Evolutionary conservation across 148 eudicot species (phyloP), one percentile per base, ranked within the genome.

Genomic region (Silene latifolia): DNA sequence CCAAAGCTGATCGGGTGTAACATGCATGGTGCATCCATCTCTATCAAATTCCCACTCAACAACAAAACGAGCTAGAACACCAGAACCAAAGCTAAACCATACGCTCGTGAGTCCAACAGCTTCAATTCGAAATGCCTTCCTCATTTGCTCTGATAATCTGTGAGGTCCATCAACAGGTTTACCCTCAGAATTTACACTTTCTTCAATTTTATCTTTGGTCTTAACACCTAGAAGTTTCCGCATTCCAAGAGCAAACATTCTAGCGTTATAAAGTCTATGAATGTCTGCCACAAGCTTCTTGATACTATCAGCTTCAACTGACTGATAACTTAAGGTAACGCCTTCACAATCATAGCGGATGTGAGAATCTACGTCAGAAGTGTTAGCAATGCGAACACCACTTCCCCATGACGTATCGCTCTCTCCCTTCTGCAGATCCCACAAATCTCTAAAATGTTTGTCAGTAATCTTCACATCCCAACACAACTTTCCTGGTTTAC

Each of bases 11-110:
- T 96, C 98, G 27, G 99, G 99, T 58, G 98, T 89, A 76, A 96
- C 98, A 87, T 92, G 99, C 99, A 96, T 92, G 4, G 97, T 92
- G 83, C 99, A 96, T 53, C 99, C 99, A 76, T 91, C 97, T 87
- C 82, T 90, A 73, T 94, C 91, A 69, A 97, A 85, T 76, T 92
- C 98, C 99, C 99, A 96, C 81, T 96, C 98, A 48, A 96, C 95
- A 47, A 96, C 98, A 88, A 96, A 96, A 72, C 99, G 94, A 69
- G 98, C 91, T 54, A 92, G 82, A 58, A 89, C 88, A 72, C 87
- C 92, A 48, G 97, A 87, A 69, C 97, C 94, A 84, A 92, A 96
- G 84, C 98, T 96, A 75, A 96, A 96, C 99, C 98, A 92, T 74
- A 96, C 82, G 83, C 99, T 90, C 89, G 82, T 89, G 46, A 96